Evolutionary conservation across 306 rosid genomes (phyloP).

Genomic region (Carpinus fangiana): DNA sequence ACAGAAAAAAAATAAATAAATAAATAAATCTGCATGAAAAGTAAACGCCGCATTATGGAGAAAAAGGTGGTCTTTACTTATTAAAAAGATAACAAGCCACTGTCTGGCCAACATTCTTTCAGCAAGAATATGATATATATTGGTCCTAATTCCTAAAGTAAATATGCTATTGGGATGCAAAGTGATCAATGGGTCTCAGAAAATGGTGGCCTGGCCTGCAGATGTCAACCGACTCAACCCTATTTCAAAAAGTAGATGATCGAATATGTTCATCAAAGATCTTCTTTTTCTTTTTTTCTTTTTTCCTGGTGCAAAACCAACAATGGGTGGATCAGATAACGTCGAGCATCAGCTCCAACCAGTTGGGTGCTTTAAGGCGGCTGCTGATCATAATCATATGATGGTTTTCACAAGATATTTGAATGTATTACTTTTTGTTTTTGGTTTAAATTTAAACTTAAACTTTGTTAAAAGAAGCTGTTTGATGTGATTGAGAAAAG

Average conservation of each 20-base stretch:
- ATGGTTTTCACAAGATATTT: too few relatives aligned
- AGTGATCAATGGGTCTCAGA: conserved; percentile 16
- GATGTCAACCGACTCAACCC: conserved; percentile 28
- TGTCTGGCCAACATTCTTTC: neutral
- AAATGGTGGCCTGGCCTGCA: conserved; percentile 48
- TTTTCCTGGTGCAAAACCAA: conserved; percentile 12
- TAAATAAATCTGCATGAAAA: neutral
- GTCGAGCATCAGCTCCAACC: conserved; percentile 24
- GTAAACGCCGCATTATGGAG: neutral
- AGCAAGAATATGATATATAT: neutral
- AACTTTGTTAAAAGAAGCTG: too few relatives aligned
- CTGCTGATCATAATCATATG: too few relatives aligned
- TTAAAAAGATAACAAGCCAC: conserved; percentile 5
- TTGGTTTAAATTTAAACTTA: too few relatives aligned
- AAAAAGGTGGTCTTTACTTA: neutral
- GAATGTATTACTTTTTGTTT: too few relatives aligned
- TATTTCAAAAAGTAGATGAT: conserved; percentile 13
- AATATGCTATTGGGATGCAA: conserved; percentile 30
- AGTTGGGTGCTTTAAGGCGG: neutral
- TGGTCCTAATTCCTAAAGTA: conserved; percentile 29
- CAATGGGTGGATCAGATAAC: conserved; percentile 19
- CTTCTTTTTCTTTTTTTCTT: neutral
- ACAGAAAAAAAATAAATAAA: neutral
- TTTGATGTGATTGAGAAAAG: too few relatives aligned
- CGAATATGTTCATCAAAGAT: conserved; percentile 3